Base-by-base conservation (phyloP, 1,284 basidiomycete species). In the Cerrena zonata region DNA sequence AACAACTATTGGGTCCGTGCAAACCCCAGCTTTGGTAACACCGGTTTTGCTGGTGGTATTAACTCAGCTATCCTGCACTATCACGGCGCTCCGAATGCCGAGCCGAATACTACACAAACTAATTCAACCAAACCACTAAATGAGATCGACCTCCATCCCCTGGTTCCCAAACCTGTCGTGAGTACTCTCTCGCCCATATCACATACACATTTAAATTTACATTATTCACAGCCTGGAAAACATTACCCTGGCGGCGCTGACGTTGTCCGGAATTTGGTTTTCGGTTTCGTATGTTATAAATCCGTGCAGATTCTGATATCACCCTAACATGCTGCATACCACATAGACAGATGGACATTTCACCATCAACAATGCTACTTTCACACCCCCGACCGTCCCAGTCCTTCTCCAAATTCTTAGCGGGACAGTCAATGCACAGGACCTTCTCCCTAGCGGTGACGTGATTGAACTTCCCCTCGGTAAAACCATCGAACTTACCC, bases 1-100 rank as follows among this genome's bases (percentile, higher is more conserved):
- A 62, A 59, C 42, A 77, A 76, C 52, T 76, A 76, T 53, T 77
- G 72, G 52, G 50, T 53, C 23, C 48, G 52, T n/a, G 52, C 52
- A 12, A 30, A 45, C 11, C 73, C 74, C 3, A 70, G 64, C 50
- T 51, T 57, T 19, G 67, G 56, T 18, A 57, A 53, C 10, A 38
- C 65, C 4, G 40, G 48, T 13, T 58, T 76, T 57, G 58, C 49
- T 1, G 68, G 66, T 11, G 74, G 73, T 4, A 60, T 72, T 37
- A 79, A 61, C 49, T 59, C 58, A 2, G 60, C 60, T 19, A 61
- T 61, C 48, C 52, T 61, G 13, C 56, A 56, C 30, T 61, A 61
- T 46, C 37, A 43, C n/a, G 58, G 76, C 2, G 21, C 52, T 52
- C 56, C 60, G 0, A 50, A 48, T 1, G 44, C 46, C 11, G 77